Percentiles rank a stretch among this genome's conserved stretches.
These are phyloP conservation scores for Zymoseptoria tritici DNA, from an alignment of 2,329 filamentous ascomycete genomes.

Conservation along the genomic window DNA sequence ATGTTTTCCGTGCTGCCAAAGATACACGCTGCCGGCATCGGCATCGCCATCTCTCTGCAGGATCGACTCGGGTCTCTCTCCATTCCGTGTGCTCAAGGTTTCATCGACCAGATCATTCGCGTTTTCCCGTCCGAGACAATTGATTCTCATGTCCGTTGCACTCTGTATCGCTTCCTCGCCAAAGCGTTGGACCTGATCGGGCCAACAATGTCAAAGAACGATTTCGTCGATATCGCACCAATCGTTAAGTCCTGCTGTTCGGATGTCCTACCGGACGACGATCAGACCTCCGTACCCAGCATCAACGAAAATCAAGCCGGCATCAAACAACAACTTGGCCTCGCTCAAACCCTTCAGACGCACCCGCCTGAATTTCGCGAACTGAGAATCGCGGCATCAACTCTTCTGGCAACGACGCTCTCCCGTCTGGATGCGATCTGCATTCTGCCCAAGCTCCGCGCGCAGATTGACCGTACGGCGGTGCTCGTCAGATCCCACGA, in stretches of 20 bases:
- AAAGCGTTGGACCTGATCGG: constrained; percentile 56
- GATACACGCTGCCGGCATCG: constrained; percentile 65
- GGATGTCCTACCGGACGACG: constrained; percentile 54
- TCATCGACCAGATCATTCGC: constrained; percentile 65
- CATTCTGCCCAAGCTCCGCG: constrained; percentile 63
- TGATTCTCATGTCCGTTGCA: constrained; percentile 49
- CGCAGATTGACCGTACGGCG: constrained; percentile 72
- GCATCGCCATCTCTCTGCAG: constrained; percentile 52
- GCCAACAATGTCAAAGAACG: constrained; percentile 57
- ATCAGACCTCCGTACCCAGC: constrained; percentile 19
- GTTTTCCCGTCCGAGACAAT: constrained; percentile 53
- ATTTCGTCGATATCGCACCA: constrained; percentile 54
- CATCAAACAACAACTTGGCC: constrained; percentile 18
- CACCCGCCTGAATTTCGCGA: constrained; percentile 32
- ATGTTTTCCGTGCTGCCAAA: constrained; percentile 66
- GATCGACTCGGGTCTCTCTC: constrained; percentile 52
- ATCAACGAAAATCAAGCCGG: constrained; percentile 5
- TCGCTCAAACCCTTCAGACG: constrained; percentile 6
- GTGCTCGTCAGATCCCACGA: constrained; percentile 62
- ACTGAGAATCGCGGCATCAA: constrained; percentile 51
- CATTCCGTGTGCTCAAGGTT: constrained; percentile 53
- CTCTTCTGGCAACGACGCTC: constrained; percentile 53
- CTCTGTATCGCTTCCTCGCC: constrained; percentile 53
- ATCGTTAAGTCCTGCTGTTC: constrained; percentile 64
- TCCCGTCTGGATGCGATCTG: constrained; percentile 57